Evolutionary conservation across 2,329 filamentous ascomycete species (phyloP).

Genomic region (Colletotrichum plurivorum): DNA sequence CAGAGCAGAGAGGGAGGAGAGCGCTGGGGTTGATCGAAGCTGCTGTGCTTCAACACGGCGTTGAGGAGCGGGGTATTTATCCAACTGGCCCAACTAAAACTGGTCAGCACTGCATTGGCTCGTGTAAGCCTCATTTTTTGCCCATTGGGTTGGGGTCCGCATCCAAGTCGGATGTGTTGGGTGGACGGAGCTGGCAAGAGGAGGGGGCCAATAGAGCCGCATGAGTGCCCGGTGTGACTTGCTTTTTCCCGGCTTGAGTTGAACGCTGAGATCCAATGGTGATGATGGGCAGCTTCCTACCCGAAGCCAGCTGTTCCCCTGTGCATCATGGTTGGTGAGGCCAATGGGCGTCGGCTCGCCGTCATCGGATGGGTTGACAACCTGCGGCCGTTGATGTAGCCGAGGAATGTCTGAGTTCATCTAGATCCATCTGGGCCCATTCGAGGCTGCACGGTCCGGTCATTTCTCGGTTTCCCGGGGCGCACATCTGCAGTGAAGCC

Average conservation of each 20-base stretch:
- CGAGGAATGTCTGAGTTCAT: background rate
- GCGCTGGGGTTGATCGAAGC: background rate
- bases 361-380: background rate
- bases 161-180: background rate
- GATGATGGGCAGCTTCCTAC: background rate
- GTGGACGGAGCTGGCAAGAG: background rate
- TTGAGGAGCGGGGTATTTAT: constrained; percentile 34
- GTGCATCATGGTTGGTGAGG: background rate
- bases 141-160: constrained; percentile 16
- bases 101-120: constrained; percentile 2
- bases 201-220: constrained; percentile 28
- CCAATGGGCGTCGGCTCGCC: background rate
- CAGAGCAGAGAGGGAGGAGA: background rate
- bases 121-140: constrained; percentile 35
- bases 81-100: background rate
- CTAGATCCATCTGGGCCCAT: background rate
- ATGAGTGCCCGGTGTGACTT: background rate
- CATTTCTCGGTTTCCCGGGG: background rate
- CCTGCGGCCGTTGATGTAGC: background rate
- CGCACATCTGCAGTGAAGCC: background rate
- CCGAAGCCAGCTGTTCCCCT: background rate
- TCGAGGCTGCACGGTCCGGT: background rate
- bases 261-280: background rate
- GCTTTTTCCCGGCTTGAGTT: background rate
- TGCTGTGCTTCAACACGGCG: background rate